Evolutionary conservation across 805 yeast genomes (phyloP).

Genomic region (Candida tibetensis): DNA sequence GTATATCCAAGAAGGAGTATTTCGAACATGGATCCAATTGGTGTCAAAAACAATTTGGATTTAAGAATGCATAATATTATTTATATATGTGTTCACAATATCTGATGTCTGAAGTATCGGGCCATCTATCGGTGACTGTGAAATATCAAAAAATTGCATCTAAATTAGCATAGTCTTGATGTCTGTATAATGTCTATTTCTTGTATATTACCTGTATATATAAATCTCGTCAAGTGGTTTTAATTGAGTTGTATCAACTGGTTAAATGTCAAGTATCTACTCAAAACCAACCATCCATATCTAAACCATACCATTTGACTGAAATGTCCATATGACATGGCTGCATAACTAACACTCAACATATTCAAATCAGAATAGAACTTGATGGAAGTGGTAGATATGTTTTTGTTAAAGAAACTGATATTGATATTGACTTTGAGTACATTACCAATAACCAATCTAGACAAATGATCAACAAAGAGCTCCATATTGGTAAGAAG

Average conservation of each 20-base stretch:
- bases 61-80: constrained; percentile 17
- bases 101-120: not conserved
- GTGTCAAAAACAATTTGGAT: constrained; percentile 52
- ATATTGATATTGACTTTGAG: constrained; percentile 36
- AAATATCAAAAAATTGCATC: too few relatives aligned
- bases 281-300: constrained; percentile 77
- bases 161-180: too few relatives aligned
- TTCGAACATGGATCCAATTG: constrained; percentile 75
- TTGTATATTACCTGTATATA: too few relatives aligned
- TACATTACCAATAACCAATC: constrained; percentile 26
- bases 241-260: constrained; percentile 44
- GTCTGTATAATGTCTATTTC: too few relatives aligned
- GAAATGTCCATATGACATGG: constrained; percentile 79
- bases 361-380: constrained; percentile 41
- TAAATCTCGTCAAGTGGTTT: not conserved
- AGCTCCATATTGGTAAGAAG: constrained; percentile 41
- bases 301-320: constrained; percentile 96
- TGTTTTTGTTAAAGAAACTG: constrained; percentile 31
- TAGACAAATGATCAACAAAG: constrained; percentile 36
- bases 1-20: constrained; percentile 76
- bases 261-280: constrained; percentile 76
- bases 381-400: constrained; percentile 26
- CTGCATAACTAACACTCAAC: constrained; percentile 48
- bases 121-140: not conserved
- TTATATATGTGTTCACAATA: not conserved